These are phyloP conservation scores for Raphanus hybrid DNA, from an alignment of 441 rosid genomes.

Conservation along the genomic window DNA sequence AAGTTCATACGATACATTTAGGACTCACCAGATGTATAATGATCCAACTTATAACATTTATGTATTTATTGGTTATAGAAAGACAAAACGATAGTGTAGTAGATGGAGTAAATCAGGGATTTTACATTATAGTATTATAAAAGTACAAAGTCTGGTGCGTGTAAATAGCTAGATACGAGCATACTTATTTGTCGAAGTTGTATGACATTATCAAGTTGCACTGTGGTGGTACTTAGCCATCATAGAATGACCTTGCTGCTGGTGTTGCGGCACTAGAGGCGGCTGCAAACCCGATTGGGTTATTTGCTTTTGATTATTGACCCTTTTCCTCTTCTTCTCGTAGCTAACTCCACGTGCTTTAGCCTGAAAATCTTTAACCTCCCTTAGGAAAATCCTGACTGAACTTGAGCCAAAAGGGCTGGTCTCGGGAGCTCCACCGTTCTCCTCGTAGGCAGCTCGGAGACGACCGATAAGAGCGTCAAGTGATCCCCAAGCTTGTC, in stretches of 20 bases:
- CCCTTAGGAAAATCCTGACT: conserved; percentile 44
- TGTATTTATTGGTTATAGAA: too few species aligned
- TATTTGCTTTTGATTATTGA: conserved; percentile 22
- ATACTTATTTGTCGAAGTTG: background rate
- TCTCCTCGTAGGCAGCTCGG: conserved; percentile 39
- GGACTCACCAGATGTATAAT: too few species aligned
- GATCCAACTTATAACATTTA: background rate
- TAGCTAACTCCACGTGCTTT: conserved; percentile 48
- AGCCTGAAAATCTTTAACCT: conserved; percentile 46
- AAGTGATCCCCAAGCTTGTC: background rate
- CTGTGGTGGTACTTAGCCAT: conserved; percentile 37
- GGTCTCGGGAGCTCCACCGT: conserved; percentile 47
- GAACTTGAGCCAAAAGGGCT: conserved; percentile 47
- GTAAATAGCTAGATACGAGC: conserved; percentile 10
- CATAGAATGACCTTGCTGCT: conserved; percentile 37
- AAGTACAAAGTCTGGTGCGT: background rate
- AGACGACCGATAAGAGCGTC: conserved; percentile 30
- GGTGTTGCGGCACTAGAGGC: conserved; percentile 27
- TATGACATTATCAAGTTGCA: conserved; percentile 23
- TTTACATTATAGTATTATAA: too few species aligned
- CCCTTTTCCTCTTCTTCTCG: conserved; percentile 47
- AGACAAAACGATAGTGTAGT: background rate
- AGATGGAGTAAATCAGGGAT: too few species aligned
- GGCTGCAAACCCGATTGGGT: conserved; percentile 28
- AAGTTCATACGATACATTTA: too few species aligned